These are phyloP conservation scores for Laguncularia racemosa DNA, from an alignment of 345 rosid genomes.

Conservation along the genomic window DNA sequence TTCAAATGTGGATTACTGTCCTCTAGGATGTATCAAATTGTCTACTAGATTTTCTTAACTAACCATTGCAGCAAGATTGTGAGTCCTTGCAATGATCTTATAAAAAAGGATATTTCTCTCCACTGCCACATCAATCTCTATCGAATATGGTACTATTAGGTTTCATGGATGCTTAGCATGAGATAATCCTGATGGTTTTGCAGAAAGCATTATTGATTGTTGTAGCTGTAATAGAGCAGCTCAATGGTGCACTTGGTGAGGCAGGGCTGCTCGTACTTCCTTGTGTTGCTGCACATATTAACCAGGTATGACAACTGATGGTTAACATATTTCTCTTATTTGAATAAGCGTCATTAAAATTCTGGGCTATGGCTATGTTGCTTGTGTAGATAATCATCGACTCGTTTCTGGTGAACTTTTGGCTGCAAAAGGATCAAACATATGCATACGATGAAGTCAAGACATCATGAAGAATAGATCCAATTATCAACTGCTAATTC, in stretches of 20 bases:
- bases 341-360: not conserved
- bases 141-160: not conserved
- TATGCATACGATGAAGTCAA: not conserved
- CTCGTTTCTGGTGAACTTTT: constrained; percentile 21
- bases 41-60: too few relatives aligned
- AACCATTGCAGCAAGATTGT: too few relatives aligned
- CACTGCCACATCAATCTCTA: too few relatives aligned
- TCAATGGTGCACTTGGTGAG: constrained; percentile 21
- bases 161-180: not conserved
- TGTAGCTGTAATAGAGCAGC: constrained; percentile 25
- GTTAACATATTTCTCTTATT: not conserved
- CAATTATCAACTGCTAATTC: not conserved
- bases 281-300: constrained; percentile 22
- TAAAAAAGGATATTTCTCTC: too few relatives aligned
- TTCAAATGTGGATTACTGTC: too few relatives aligned
- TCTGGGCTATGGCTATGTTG: not conserved
- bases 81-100: too few relatives aligned
- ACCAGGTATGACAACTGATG: constrained; percentile 11
- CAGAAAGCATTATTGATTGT: constrained; percentile 23
- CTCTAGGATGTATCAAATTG: too few relatives aligned
- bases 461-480: constrained; percentile 9
- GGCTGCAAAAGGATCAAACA: constrained; percentile 16
- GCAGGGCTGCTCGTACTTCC: constrained; percentile 25
- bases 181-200: constrained; percentile 1
- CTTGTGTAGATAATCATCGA: constrained; percentile 14